phyloP scores from a whole-genome alignment of 352 stramenopile genomes.

The Phytophthora fragariae region DNA sequence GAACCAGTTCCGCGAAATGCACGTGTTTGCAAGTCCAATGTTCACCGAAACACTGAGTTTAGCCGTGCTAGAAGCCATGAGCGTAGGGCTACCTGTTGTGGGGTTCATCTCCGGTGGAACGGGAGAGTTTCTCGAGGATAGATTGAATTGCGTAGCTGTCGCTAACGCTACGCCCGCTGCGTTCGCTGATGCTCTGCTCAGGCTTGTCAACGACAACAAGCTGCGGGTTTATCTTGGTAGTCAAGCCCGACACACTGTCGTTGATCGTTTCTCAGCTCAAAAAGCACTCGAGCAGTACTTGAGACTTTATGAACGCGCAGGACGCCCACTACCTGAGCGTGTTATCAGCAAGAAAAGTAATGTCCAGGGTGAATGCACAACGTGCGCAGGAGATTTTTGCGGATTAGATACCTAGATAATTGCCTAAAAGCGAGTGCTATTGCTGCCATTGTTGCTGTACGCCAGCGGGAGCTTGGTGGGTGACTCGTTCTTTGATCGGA shows the following conservation, averaged over 20 bases:
- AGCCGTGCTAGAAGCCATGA: slow-evolving; percentile 68
- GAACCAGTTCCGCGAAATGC: slow-evolving; percentile 41
- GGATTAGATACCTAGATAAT: slow-evolving; percentile 14
- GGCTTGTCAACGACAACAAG: slow-evolving; percentile 31
- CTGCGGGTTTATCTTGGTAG: slow-evolving; percentile 36
- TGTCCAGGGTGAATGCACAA: not conserved
- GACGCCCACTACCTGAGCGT: slow-evolving; percentile 1
- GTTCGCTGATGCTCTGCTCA: slow-evolving; percentile 43
- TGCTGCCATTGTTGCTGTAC: slow-evolving; percentile 37
- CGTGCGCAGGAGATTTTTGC: slow-evolving; percentile 13
- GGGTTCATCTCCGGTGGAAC: slow-evolving; percentile 56
- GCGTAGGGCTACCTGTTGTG: slow-evolving; percentile 55
- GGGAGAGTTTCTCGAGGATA: slow-evolving; percentile 55
- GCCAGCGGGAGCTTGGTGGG: slow-evolving; percentile 33
- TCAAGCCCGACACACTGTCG: slow-evolving; percentile 49
- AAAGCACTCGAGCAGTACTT: slow-evolving; percentile 42
- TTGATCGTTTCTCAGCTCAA: slow-evolving; percentile 40
- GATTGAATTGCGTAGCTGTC: slow-evolving; percentile 53
- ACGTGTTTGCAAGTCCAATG: slow-evolving; percentile 53
- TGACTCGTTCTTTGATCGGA: slow-evolving; percentile 34
- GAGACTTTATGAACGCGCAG: slow-evolving; percentile 50
- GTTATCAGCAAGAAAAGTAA: not conserved
- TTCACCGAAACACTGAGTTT: slow-evolving; percentile 64
- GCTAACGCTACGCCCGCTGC: slow-evolving; percentile 36
- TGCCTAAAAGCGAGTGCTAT: slow-evolving; percentile 26